These are phyloP conservation scores for Lodderomyces theae DNA, from an alignment of 1,139 yeast genomes.

Conservation along the genomic window DNA sequence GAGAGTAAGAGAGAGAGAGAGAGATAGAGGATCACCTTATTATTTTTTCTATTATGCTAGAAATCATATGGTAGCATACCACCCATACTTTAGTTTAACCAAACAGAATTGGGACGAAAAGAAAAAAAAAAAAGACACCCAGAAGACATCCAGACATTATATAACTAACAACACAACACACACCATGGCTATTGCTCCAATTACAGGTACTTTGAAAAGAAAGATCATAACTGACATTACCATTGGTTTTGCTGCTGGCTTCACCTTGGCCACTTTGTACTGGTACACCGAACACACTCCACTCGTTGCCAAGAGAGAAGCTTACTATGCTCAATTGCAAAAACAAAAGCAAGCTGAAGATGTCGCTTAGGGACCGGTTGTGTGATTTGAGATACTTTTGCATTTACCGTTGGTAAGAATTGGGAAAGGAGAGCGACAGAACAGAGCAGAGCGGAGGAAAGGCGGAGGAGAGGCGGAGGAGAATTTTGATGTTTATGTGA, in stretches of 20 bases:
- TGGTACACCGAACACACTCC: slow-evolving; percentile 60
- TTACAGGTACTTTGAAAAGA: slow-evolving; percentile 80
- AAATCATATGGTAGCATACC: too few species aligned
- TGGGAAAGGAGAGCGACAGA: not conserved
- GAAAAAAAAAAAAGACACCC: not conserved
- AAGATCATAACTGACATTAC: slow-evolving; percentile 78
- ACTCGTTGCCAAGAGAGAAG: slow-evolving; percentile 72
- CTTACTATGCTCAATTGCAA: slow-evolving; percentile 73
- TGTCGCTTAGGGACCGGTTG: slow-evolving; percentile 15
- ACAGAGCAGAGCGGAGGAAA: too few species aligned
- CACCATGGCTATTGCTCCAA: slow-evolving; percentile 82
- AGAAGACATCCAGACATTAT: not conserved
- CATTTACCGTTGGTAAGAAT: too few species aligned
- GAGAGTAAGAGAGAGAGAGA: too few species aligned
- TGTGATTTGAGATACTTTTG: too few species aligned
- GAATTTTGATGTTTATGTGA: too few species aligned
- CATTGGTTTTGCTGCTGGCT: slow-evolving; percentile 55
- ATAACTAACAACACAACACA: not conserved
- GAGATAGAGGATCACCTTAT: too few species aligned
- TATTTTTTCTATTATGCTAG: too few species aligned
- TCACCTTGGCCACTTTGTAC: slow-evolving; percentile 31
- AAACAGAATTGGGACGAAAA: too few species aligned
- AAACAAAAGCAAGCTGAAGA: slow-evolving; percentile 74
- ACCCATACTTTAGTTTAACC: too few species aligned
- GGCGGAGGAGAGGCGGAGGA: too few species aligned